phyloP scores from a whole-genome alignment of 2,329 filamentous ascomycete species.

The Dactylellina sp. region DNA sequence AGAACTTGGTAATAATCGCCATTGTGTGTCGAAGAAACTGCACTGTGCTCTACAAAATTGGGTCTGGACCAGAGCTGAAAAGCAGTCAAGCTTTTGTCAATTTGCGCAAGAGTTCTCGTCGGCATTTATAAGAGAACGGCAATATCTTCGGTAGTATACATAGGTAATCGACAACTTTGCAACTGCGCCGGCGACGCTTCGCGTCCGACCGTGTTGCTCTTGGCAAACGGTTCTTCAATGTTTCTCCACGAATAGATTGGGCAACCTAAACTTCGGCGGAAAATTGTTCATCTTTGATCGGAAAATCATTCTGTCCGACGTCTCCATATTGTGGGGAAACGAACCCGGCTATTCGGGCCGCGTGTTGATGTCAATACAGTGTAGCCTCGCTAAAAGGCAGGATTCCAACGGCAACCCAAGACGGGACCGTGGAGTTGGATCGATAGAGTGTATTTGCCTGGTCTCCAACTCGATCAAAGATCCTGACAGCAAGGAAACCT shows the following conservation, averaged over 20 bases:
- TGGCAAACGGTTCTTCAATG: constrained; percentile 1
- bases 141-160: neutral
- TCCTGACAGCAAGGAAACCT: too few species aligned
- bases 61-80: neutral
- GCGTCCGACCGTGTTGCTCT: constrained; percentile 18
- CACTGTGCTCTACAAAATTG: neutral
- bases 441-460: too few species aligned
- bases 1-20: constrained; percentile 23
- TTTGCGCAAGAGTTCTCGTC: constrained; percentile 3
- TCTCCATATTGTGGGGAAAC: too few species aligned
- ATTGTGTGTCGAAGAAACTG: constrained; percentile 4
- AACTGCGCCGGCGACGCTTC: constrained; percentile 18
- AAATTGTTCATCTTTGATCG: too few species aligned
- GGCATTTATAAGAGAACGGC: neutral
- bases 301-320: too few species aligned
- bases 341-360: too few species aligned
- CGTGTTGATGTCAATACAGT: too few species aligned
- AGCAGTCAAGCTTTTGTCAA: constrained; percentile 42
- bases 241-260: constrained; percentile 44
- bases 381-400: too few species aligned
- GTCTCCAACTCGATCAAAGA: too few species aligned
- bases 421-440: too few species aligned
- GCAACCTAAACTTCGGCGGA: too few species aligned
- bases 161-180: neutral
- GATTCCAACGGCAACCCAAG: too few species aligned